Evolutionary conservation across 208 protist species (phyloP).

Genomic region (Phytomonas serpens): DNA sequence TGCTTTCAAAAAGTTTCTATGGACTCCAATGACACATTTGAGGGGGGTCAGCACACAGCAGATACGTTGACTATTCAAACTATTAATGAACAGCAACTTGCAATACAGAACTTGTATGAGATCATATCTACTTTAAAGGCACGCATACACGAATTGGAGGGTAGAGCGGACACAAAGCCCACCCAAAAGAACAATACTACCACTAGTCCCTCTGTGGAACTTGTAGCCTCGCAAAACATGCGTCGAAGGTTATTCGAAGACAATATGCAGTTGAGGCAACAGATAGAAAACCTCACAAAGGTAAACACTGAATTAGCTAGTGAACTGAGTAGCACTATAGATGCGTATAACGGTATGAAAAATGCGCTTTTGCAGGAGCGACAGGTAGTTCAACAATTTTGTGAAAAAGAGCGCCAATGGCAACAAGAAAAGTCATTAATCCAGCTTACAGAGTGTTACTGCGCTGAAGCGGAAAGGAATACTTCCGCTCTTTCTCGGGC

Average conservation of each 20-base stretch:
- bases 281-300: neutral
- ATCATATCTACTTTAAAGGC: constrained; percentile 39
- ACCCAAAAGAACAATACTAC: neutral
- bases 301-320: neutral
- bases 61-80: constrained; percentile 41
- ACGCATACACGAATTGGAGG: constrained; percentile 24
- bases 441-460: neutral
- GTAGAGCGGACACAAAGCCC: neutral
- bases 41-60: neutral
- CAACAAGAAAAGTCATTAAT: neutral
- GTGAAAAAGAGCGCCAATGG: neutral
- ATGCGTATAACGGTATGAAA: neutral
- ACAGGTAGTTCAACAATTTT: neutral
- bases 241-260: neutral
- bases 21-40: neutral
- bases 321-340: neutral
- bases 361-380: neutral
- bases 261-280: neutral
- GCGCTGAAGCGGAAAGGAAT: neutral
- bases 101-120: constrained; percentile 53
- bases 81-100: constrained; percentile 61
- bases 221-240: neutral
- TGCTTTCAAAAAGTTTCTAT: neutral
- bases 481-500: neutral
- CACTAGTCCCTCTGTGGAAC: neutral